Evolutionary conservation across 2,329 filamentous ascomycete species (phyloP), one percentile per base, ranked within the genome.

Genomic region (Nigrospora osmanthi): DNA sequence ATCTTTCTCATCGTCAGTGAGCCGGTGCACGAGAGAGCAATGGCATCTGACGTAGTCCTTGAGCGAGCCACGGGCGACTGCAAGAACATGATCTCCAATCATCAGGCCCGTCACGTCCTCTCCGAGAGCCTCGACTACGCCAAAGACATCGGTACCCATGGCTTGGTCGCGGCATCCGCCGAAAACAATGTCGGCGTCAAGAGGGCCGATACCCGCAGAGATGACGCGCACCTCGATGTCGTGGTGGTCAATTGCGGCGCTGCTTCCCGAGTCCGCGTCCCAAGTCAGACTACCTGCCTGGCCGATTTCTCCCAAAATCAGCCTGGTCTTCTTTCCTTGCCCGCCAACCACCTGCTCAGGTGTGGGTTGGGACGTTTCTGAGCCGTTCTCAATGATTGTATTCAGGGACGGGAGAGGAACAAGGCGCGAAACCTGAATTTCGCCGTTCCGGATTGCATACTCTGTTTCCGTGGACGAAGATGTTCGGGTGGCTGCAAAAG

Each of bases 341-440:
- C 52, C 39, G 10, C 43, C 36, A 15, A 50, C 43, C 43, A 55
- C 45, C 12, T 14, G 30, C 44, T 48, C 35, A 16, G 46, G 35
- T 23, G 33, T 28, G 28, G 52, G 50, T 17, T 49, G 40, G 2
- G 44, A 23, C 19, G 37, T 15, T n/a, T 35, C 41, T 16, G 44
- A 40, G 13, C 51, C 50, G 13, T 58, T 53, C 49, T 76, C 72
- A 2, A 78, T 66, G n/a, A 71, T 47, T 6, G 54, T 53, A 48
- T 77, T 78, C 28, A 78, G 52, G 1, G 49, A 32, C 2, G 47
- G 33, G 1, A 75, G 47, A 0, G 69, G 66, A 37, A 60, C 53
- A 2, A 78, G 58, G 4, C 75, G 67, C 6, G 75, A 72, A 4
- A 76, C 63, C 46, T 60, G 68, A 3, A 75, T 44, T 23, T 54